phyloP scores from a whole-genome alignment of 1,284 basidiomycete genomes.

The Fomitopsis betulina region DNA sequence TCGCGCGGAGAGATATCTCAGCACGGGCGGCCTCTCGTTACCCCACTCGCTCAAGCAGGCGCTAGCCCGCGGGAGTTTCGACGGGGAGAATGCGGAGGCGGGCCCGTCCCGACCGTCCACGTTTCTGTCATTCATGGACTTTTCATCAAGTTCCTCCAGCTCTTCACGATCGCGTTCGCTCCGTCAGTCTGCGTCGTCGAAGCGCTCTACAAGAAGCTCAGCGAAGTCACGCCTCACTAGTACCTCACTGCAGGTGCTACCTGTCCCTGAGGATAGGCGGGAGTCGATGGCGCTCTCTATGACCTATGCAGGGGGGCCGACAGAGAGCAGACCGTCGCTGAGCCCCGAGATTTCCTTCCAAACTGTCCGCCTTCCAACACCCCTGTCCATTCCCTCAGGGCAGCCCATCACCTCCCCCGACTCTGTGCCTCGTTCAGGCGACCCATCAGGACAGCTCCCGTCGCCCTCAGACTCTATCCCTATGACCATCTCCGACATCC shows the following conservation, averaged over 20 bases:
- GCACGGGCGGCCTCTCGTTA: constrained; percentile 23
- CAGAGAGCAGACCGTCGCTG: constrained; percentile 23
- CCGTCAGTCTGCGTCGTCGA: constrained; percentile 21
- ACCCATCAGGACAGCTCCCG: constrained; percentile 17
- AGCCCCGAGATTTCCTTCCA: constrained; percentile 24
- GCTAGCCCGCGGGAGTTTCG: constrained; percentile 5
- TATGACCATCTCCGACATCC: constrained; percentile 61
- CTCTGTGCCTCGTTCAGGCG: not conserved
- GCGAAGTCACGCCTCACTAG: constrained; percentile 19
- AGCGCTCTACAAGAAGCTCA: constrained; percentile 20
- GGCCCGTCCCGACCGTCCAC: constrained; percentile 16
- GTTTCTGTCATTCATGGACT: constrained; percentile 55
- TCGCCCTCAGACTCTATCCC: constrained; percentile 69
- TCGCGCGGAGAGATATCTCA: constrained; percentile 20
- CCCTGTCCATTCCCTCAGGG: constrained; percentile 11
- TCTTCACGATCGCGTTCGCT: constrained; percentile 20
- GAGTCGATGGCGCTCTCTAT: constrained; percentile 27
- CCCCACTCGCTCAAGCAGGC: constrained; percentile 23
- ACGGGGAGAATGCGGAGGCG: not conserved
- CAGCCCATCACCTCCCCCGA: not conserved
- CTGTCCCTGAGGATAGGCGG: constrained; percentile 18
- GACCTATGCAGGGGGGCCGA: constrained; percentile 23
- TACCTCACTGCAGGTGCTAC: constrained; percentile 7
- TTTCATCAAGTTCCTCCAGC: constrained; percentile 41
- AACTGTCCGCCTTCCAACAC: constrained; percentile 21